These are phyloP conservation scores for Podospora fimiseda DNA, from an alignment of 495 filamentous ascomycete genomes.

Conservation along the genomic window DNA sequence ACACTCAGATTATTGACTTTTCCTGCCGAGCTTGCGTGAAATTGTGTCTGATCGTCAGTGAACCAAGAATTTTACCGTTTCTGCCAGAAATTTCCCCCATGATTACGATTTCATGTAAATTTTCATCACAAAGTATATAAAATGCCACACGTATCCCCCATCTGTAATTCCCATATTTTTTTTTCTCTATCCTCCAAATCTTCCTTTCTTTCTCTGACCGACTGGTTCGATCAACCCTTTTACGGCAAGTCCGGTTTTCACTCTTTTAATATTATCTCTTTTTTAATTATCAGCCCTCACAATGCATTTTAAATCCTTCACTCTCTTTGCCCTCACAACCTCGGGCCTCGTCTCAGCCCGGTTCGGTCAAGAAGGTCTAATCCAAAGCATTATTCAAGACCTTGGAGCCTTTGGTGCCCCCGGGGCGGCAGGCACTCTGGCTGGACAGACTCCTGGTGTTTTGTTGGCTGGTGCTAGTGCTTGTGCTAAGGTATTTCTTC, in stretches of 20 bases:
- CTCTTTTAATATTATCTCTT: constrained; percentile 2
- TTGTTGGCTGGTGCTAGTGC: constrained; percentile 52
- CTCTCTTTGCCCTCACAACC: constrained; percentile 29
- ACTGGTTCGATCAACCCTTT: constrained; percentile 23
- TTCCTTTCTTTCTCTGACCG: constrained; percentile 18
- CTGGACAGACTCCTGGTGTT: constrained; percentile 43
- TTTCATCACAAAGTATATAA: no score
- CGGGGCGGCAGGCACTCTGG: constrained; percentile 49
- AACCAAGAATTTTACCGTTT: neutral
- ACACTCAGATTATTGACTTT: neutral
- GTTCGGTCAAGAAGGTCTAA: constrained; percentile 49
- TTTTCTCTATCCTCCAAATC: constrained; percentile 4
- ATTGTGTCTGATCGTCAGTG: neutral
- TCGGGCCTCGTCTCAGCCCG: constrained; percentile 45
- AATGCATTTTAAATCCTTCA: constrained; percentile 20
- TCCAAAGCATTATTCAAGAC: constrained; percentile 39
- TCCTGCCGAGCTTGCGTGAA: neutral
- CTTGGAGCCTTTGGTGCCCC: constrained; percentile 43
- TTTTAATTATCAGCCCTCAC: neutral
- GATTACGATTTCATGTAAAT: no score
- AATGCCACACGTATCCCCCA: no score
- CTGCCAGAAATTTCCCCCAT: no score
- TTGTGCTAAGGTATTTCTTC: constrained; percentile 43
- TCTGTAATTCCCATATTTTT: no score
- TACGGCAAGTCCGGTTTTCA: constrained; percentile 17